Evolutionary conservation across 352 stramenopile species (phyloP).

Genomic region (Thraustochytrium aureum): DNA sequence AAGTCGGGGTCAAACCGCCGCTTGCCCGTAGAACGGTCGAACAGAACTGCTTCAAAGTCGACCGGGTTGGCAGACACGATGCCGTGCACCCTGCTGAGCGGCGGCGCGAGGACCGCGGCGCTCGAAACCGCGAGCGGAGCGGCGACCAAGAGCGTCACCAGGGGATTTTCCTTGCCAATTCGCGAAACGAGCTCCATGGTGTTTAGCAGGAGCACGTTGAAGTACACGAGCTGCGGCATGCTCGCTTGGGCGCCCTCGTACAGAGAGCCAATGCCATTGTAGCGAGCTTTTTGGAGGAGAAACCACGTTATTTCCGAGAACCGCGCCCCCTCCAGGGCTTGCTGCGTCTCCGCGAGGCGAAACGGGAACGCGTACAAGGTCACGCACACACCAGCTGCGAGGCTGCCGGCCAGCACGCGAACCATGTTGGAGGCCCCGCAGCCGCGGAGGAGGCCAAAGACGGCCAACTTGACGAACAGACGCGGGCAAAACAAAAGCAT

Average conservation of each 20-base stretch:
- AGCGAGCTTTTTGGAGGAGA: neutral
- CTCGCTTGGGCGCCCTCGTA: neutral
- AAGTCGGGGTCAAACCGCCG: neutral
- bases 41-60: neutral
- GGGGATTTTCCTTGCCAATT: neutral
- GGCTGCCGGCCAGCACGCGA: neutral
- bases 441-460: neutral
- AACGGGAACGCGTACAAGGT: slow-evolving; percentile 9
- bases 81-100: neutral
- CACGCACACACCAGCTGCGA: neutral
- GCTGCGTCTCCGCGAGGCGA: neutral
- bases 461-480: neutral
- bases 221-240: neutral
- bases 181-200: neutral
- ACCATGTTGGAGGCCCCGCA: neutral
- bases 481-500: neutral
- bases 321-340: neutral
- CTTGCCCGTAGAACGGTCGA: neutral
- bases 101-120: neutral
- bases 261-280: neutral
- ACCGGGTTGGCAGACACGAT: neutral
- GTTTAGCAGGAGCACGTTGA: neutral
- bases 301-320: neutral
- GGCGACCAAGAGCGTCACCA: neutral
- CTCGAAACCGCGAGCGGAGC: neutral